These are phyloP conservation scores for Cudoniella acicularis DNA, from an alignment of 495 filamentous ascomycete species.

Conservation along the genomic window DNA sequence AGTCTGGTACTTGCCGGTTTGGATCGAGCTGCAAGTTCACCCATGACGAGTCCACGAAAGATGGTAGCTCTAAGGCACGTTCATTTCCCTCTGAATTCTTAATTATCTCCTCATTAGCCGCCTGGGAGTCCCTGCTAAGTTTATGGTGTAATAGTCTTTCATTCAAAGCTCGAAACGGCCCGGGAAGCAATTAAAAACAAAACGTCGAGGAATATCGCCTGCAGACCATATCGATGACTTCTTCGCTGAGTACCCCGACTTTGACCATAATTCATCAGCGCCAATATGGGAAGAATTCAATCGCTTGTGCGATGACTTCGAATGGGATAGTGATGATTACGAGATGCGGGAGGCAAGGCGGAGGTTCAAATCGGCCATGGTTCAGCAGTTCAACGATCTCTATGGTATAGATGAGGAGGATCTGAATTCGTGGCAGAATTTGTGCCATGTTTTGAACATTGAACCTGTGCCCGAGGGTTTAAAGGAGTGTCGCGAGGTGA, in stretches of 20 bases:
- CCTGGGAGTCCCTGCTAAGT: not conserved
- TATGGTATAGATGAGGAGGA: constrained; percentile 10
- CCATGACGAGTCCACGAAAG: not conserved
- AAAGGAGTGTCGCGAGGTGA: constrained; percentile 7
- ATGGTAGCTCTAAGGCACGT: not conserved
- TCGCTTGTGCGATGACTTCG: not conserved
- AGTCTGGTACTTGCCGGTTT: not conserved
- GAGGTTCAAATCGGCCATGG: constrained; percentile 5
- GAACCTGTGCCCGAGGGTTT: constrained; percentile 5
- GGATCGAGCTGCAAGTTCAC: not conserved
- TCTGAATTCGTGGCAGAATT: constrained; percentile 7
- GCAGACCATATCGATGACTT: not conserved
- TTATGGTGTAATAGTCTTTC: not conserved
- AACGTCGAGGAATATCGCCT: not conserved
- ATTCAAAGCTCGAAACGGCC: not conserved
- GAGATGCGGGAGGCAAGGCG: constrained; percentile 1
- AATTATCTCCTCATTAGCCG: not conserved
- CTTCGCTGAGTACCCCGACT: not conserved
- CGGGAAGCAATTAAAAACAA: not conserved
- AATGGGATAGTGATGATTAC: not conserved
- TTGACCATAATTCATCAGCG: not conserved
- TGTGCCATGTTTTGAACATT: constrained; percentile 5
- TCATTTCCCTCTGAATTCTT: not conserved
- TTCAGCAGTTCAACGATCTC: constrained; percentile 2
- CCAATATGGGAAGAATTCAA: not conserved